phyloP scores from a whole-genome alignment of 1,284 basidiomycete genomes.

The Malassezia obtusa region DNA sequence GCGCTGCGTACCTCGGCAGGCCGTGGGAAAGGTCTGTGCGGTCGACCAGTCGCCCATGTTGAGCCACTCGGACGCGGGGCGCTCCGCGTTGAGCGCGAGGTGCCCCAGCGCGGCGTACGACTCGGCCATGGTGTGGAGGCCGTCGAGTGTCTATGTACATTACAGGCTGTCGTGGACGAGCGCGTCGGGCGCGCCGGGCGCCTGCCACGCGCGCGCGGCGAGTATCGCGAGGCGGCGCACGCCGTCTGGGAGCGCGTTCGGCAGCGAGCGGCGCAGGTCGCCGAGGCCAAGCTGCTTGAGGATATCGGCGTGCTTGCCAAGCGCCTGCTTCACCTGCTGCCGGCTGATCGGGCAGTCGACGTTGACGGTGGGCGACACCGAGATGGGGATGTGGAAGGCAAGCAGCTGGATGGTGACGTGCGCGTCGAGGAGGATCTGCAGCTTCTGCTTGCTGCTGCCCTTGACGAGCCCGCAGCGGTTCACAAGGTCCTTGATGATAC shows the following conservation, averaged over 20 bases:
- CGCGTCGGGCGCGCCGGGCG: background rate
- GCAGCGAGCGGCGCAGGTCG: background rate
- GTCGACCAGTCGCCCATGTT: conserved; percentile 34
- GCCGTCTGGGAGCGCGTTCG: background rate
- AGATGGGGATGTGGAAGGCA: conserved; percentile 11
- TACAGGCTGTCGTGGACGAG: background rate
- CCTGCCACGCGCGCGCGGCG: too few relatives aligned
- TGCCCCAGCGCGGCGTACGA: conserved; percentile 12
- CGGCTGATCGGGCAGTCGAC: conserved; percentile 7
- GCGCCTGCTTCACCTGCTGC: background rate
- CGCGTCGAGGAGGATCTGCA: conserved; percentile 4
- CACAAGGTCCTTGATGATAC: conserved; percentile 60
- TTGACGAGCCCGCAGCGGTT: conserved; percentile 57
- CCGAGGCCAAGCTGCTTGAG: conserved; percentile 1
- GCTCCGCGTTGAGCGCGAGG: conserved; percentile 12
- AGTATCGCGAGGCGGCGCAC: too few relatives aligned
- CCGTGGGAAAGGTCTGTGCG: conserved; percentile 12
- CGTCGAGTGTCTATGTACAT: background rate
- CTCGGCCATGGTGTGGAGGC: conserved; percentile 1
- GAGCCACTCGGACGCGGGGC: conserved; percentile 32
- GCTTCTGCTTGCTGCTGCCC: background rate
- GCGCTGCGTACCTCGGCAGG: conserved; percentile 8
- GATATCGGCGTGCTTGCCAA: conserved; percentile 2
- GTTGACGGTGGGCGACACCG: conserved; percentile 3
- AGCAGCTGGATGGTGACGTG: conserved; percentile 5